Percentiles rank a stretch among this genome's conserved stretches.
phyloP scores from a whole-genome alignment of 2,329 filamentous ascomycete genomes.

The Phoma sp. region DNA sequence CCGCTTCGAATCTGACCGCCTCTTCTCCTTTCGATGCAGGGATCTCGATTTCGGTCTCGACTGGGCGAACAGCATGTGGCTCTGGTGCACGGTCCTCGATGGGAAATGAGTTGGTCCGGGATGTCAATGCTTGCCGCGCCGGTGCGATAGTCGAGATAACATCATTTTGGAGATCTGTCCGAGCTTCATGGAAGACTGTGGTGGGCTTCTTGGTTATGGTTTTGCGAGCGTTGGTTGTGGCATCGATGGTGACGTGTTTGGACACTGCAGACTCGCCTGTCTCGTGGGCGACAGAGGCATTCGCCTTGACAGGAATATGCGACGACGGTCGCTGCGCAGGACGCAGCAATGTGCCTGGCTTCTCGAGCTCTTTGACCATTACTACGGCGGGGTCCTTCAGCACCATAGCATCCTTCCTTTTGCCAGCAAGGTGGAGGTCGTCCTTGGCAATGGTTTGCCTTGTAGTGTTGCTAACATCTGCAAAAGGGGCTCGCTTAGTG shows the following conservation, averaged over 20 bases:
- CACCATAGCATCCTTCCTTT: slow-evolving; percentile 47
- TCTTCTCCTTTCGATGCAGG: slow-evolving; percentile 19
- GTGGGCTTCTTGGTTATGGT: slow-evolving; percentile 59
- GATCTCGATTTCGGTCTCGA: slow-evolving; percentile 13
- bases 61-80: slow-evolving; percentile 22
- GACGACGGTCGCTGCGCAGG: slow-evolving; percentile 67
- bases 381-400: slow-evolving; percentile 40
- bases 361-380: slow-evolving; percentile 47
- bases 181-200: slow-evolving; percentile 60
- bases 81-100: slow-evolving; percentile 30
- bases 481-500: slow-evolving; percentile 79
- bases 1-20: slow-evolving; percentile 23
- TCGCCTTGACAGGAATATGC: slow-evolving; percentile 28
- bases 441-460: slow-evolving; percentile 56
- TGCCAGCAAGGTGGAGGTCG: slow-evolving; percentile 58
- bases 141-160: slow-evolving; percentile 22
- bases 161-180: slow-evolving; percentile 27
- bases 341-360: slow-evolving; percentile 57
- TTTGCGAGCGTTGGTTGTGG: slow-evolving; percentile 52
- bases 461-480: slow-evolving; percentile 77
- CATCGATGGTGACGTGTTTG: slow-evolving; percentile 33
- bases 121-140: slow-evolving; percentile 30
- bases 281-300: slow-evolving; percentile 21
- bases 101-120: slow-evolving; percentile 32
- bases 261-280: slow-evolving; percentile 26